phyloP scores from a whole-genome alignment of 148 eudicot genomes.

The Amaranthus palmeri region DNA sequence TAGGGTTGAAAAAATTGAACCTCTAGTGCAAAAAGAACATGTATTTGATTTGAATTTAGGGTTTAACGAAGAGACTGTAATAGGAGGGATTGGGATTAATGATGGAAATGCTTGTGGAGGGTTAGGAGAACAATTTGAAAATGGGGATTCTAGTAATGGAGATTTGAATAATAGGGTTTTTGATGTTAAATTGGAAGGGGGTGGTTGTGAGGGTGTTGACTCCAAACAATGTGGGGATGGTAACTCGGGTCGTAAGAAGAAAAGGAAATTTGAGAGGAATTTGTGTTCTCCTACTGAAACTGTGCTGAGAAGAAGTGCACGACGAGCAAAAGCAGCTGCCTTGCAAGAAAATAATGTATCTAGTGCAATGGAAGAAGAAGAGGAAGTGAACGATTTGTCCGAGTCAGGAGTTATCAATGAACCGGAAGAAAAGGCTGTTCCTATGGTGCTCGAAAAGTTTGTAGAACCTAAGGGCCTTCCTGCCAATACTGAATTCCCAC shows the following conservation, averaged over 20 bases:
- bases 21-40: slow-evolving; percentile 31
- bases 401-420: slow-evolving; percentile 43
- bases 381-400: slow-evolving; percentile 29
- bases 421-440: slow-evolving; percentile 36
- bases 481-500: slow-evolving; percentile 64
- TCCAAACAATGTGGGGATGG: slow-evolving; percentile 28
- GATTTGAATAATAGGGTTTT: slow-evolving; percentile 22
- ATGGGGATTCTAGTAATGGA: slow-evolving; percentile 13
- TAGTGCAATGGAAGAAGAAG: slow-evolving; percentile 17
- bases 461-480: slow-evolving; percentile 37
- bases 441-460: slow-evolving; percentile 26
- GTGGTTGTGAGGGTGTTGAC: slow-evolving; percentile 22
- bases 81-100: slow-evolving; percentile 14
- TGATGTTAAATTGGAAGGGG: slow-evolving; percentile 28
- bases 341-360: slow-evolving; percentile 27
- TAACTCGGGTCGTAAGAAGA: slow-evolving; percentile 44
- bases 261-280: slow-evolving; percentile 33
- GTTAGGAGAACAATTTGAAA: slow-evolving; percentile 26
- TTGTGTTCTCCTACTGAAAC: slow-evolving; percentile 36
- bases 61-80: slow-evolving; percentile 33
- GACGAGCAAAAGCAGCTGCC: slow-evolving; percentile 43
- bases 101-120: slow-evolving; percentile 16
- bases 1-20: slow-evolving; percentile 14
- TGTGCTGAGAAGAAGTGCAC: slow-evolving; percentile 77
- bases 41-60: slow-evolving; percentile 77